Conservation (phyloP, 331 rosid genomes). For the Erythrophleum ivorense region DNA sequence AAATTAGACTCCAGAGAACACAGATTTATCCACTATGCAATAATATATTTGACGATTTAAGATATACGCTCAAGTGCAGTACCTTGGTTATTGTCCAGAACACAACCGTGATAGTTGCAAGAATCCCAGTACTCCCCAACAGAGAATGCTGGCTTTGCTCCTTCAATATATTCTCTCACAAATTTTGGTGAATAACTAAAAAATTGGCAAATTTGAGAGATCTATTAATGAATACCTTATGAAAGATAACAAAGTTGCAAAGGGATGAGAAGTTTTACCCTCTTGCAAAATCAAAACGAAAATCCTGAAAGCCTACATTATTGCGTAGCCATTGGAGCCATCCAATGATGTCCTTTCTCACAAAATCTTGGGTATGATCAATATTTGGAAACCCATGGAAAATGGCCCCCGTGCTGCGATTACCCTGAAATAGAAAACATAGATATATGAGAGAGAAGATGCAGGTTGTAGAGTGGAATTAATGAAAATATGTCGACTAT, state of each 20-base stretch:
- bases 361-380: conserved; percentile 86
- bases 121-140: conserved; percentile 94
- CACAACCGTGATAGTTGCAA: conserved; percentile 69
- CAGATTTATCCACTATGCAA: neutral
- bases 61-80: neutral
- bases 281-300: conserved; percentile 88
- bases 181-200: conserved; percentile 77
- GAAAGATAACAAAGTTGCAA: conserved; percentile 8
- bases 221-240: conserved; percentile 2
- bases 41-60: neutral
- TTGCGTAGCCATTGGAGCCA: conserved; percentile 83
- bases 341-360: conserved; percentile 76
- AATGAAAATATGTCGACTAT: neutral
- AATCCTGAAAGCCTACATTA: conserved; percentile 83
- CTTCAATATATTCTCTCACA: conserved; percentile 83
- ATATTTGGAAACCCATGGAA: conserved; percentile 90
- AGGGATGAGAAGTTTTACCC: conserved; percentile 60
- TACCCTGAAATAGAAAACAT: conserved; percentile 58
- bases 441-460: neutral
- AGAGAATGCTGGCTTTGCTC: conserved; percentile 80
- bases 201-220: conserved; percentile 25
- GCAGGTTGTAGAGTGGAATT: conserved; percentile 25
- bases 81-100: conserved; percentile 93
- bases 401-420: conserved; percentile 71
- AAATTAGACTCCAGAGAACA: neutral